Percentiles rank a stretch among this genome's conserved stretches.
Conservation (phyloP, 1,139 yeast genomes). For the Wickerhamomyces sp. region DNA sequence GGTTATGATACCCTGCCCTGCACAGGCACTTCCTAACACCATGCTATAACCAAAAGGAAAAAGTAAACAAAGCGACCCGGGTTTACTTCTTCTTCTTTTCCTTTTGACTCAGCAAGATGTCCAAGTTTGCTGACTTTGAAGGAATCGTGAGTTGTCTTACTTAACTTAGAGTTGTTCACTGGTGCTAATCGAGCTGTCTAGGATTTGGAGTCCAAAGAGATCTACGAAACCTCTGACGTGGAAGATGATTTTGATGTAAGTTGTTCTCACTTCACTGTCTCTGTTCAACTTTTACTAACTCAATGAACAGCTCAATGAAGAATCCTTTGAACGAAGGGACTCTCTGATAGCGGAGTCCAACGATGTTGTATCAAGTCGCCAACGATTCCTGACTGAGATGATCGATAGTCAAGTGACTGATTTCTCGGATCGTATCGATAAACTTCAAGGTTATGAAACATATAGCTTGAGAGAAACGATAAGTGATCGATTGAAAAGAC, state of each 20-base stretch:
- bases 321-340: constrained; percentile 7
- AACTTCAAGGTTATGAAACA: constrained; percentile 24
- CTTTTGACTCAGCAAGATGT: constrained; percentile 6
- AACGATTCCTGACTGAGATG: constrained; percentile 18
- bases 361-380: constrained; percentile 13
- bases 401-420: constrained; percentile 26
- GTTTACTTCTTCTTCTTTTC: no score
- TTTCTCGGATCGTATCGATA: constrained; percentile 25
- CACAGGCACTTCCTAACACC: no score
- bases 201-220: constrained; percentile 32
- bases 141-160: constrained; percentile 15
- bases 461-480: constrained; percentile 33
- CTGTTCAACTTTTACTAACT: background rate
- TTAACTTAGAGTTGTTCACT: background rate
- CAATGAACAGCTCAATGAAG: constrained; percentile 1
- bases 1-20: no score
- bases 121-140: constrained; percentile 17
- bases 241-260: constrained; percentile 31
- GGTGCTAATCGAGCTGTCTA: background rate
- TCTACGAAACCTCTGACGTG: constrained; percentile 48
- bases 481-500: constrained; percentile 41
- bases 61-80: no score
- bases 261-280: background rate
- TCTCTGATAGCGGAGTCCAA: constrained; percentile 20
- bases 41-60: no score